These are phyloP conservation scores for Candida alai DNA, from an alignment of 805 yeast species.

Conservation along the genomic window DNA sequence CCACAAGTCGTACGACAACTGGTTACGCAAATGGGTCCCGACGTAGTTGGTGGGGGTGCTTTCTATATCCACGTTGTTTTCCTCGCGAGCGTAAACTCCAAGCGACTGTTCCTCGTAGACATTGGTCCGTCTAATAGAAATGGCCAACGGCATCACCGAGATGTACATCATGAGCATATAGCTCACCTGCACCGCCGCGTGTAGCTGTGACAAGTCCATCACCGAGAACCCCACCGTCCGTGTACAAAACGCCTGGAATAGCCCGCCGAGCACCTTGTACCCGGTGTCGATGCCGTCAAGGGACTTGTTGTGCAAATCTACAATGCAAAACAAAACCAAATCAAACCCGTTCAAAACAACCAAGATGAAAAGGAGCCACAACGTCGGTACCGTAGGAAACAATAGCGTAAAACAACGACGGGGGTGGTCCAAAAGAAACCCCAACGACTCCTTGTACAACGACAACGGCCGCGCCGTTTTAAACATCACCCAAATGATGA, in stretches of 20 bases:
- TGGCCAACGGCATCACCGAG: conserved; percentile 93
- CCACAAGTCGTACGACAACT: conserved; percentile 93
- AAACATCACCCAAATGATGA: conserved; percentile 76
- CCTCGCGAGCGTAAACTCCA: conserved; percentile 64
- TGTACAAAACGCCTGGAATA: conserved; percentile 87
- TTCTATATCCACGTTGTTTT: conserved; percentile 28
- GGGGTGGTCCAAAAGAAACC: conserved; percentile 90
- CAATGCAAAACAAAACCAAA: conserved; percentile 70
- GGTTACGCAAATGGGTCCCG: conserved; percentile 85
- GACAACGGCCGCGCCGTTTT: conserved; percentile 66
- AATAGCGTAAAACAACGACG: conserved; percentile 92
- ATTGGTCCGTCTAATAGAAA: conserved; percentile 92
- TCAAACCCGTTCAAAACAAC: conserved; percentile 73
- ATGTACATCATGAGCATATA: conserved; percentile 98
- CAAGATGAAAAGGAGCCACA: conserved; percentile 85
- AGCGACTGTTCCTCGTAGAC: conserved; percentile 96
- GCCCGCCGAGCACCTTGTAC: conserved; percentile 71
- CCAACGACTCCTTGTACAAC: conserved; percentile 66
- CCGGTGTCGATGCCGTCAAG: conserved; percentile 60
- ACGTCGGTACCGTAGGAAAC: conserved; percentile 89
- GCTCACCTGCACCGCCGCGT: conserved; percentile 90
- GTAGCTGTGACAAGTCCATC: conserved; percentile 63
- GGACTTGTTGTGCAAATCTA: conserved; percentile 59
- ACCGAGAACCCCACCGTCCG: conserved; percentile 91
- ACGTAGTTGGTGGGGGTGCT: conserved; percentile 58